Percentiles rank a stretch among this genome's conserved stretches.
Conservation (phyloP, 1,284 basidiomycete species). For the Neotropicomus parvogracilis region DNA sequence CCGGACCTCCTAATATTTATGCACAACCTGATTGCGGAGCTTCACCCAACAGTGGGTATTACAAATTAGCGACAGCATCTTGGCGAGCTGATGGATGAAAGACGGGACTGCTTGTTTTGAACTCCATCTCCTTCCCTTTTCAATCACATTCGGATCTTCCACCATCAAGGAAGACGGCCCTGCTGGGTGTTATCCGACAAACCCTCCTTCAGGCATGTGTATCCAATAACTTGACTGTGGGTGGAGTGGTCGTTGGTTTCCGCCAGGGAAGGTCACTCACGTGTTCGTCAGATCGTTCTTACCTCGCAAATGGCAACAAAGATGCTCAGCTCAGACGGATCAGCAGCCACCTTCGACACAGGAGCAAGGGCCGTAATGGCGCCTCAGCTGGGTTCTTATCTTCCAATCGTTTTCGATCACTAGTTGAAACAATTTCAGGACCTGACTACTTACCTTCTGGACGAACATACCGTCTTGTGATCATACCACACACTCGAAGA, state of each 20-base stretch:
- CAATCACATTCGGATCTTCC: constrained; percentile 43
- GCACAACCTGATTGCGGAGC: constrained; percentile 46
- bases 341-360: constrained; percentile 58
- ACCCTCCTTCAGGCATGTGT: constrained; percentile 48
- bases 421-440: constrained; percentile 24
- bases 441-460: constrained; percentile 35
- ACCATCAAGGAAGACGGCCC: constrained; percentile 36
- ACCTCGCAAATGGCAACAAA: constrained; percentile 71
- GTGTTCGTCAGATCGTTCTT: constrained; percentile 47
- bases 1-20: constrained; percentile 58
- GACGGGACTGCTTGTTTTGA: constrained; percentile 60
- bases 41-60: constrained; percentile 45
- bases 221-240: constrained; percentile 51
- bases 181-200: constrained; percentile 53
- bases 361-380: constrained; percentile 59
- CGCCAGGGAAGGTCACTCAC: constrained; percentile 2
- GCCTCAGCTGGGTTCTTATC: constrained; percentile 53
- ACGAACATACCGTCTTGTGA: constrained; percentile 32
- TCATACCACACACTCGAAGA: constrained; percentile 28
- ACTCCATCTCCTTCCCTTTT: constrained; percentile 64
- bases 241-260: constrained; percentile 16
- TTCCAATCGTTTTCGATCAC: constrained; percentile 6
- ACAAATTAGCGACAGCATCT: constrained; percentile 14
- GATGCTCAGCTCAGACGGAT: constrained; percentile 57
- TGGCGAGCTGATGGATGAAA: constrained; percentile 17